These are phyloP conservation scores for Grifola frondosa DNA, from an alignment of 1,284 basidiomycete genomes.

Conservation along the genomic window DNA sequence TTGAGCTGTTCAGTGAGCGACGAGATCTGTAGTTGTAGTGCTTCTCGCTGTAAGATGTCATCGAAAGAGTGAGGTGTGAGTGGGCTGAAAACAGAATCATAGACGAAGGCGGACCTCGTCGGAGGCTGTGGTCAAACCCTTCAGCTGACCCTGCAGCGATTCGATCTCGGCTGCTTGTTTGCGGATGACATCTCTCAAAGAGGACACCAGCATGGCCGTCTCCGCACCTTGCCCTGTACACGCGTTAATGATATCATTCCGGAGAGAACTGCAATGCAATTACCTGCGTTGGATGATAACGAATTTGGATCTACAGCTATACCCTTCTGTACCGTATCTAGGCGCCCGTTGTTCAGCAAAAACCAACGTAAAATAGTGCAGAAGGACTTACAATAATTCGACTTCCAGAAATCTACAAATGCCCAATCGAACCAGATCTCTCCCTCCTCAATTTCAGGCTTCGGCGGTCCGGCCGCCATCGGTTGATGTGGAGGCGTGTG, in stretches of 20 bases:
- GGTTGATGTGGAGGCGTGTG: conserved; percentile 32
- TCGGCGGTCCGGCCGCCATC: conserved; percentile 29
- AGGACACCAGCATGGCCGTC: conserved; percentile 75
- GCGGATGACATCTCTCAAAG: conserved; percentile 78
- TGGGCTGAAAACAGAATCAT: neutral
- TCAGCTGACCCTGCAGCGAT: conserved; percentile 53
- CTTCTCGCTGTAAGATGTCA: conserved; percentile 24
- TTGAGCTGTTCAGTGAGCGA: conserved; percentile 51
- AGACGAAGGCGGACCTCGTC: conserved; percentile 27
- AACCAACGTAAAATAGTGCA: neutral
- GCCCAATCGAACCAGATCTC: conserved; percentile 98
- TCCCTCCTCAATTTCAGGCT: conserved; percentile 51
- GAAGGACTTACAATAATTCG: conserved; percentile 80
- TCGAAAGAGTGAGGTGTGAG: conserved; percentile 25
- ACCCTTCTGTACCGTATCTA: conserved; percentile 73
- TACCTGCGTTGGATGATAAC: conserved; percentile 57
- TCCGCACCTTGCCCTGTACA: conserved; percentile 69
- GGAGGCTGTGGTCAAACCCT: conserved; percentile 28
- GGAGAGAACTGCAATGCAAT: conserved; percentile 15
- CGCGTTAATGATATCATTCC: no score
- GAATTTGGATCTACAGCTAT: conserved; percentile 65
- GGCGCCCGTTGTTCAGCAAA: neutral
- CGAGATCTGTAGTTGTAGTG: conserved; percentile 43
- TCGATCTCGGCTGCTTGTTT: conserved; percentile 80
- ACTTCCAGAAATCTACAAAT: conserved; percentile 99